Conservation (phyloP, 495 filamentous ascomycete species). For the Pseudotulostoma volvatum region DNA sequence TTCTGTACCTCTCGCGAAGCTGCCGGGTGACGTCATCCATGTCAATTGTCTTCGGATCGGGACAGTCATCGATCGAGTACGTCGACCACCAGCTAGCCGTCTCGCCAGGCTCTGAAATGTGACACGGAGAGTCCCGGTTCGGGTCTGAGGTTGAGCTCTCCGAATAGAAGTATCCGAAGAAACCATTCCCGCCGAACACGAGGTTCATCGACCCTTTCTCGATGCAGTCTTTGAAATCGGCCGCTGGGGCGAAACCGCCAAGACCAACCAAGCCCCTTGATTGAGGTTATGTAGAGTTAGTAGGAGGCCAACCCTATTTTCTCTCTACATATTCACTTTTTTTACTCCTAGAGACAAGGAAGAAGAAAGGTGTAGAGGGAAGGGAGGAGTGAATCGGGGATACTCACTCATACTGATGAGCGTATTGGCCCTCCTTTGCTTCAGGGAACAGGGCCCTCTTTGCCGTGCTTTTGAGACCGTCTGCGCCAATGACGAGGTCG, state of each 20-base stretch:
- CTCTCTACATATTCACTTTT: no score
- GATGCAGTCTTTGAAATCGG: slow-evolving; percentile 11
- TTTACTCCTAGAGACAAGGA: no score
- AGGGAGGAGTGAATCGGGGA: no score
- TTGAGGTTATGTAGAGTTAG: not conserved
- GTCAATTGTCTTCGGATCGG: slow-evolving; percentile 20
- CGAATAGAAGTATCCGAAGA: slow-evolving; percentile 39
- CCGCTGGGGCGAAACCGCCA: slow-evolving; percentile 32
- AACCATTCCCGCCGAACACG: slow-evolving; percentile 35
- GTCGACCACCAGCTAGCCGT: slow-evolving; percentile 34
- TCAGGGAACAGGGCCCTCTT: slow-evolving; percentile 29
- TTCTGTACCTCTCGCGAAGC: slow-evolving; percentile 27
- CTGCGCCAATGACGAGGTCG: slow-evolving; percentile 43
- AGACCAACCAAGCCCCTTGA: slow-evolving; percentile 33
- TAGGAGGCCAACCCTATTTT: no score
- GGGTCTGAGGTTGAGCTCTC: slow-evolving; percentile 8
- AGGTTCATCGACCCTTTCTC: slow-evolving; percentile 34
- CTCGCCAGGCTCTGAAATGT: slow-evolving; percentile 19
- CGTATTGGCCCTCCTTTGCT: slow-evolving; percentile 15
- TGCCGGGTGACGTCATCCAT: slow-evolving; percentile 20
- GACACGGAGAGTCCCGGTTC: slow-evolving; percentile 13
- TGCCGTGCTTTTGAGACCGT: slow-evolving; percentile 38
- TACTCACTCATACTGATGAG: slow-evolving; percentile 27
- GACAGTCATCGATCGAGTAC: slow-evolving; percentile 23
- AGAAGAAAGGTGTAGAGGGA: no score